Evolutionary conservation across 2,329 filamentous ascomycete genomes (phyloP).

Genomic region (Corynespora cassiicola): DNA sequence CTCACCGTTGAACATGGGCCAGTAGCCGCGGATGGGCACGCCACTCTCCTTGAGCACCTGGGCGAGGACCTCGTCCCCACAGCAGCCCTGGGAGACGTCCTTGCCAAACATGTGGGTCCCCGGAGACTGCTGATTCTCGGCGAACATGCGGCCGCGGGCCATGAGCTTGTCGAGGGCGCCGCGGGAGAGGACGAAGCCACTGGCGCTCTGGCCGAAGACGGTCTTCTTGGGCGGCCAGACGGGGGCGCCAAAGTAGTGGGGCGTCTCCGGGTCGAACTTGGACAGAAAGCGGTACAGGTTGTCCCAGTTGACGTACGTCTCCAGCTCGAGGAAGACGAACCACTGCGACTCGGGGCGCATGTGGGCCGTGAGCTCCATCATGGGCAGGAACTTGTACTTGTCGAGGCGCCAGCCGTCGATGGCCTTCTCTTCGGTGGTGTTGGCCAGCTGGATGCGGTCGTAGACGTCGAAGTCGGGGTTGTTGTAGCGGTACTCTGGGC

Average conservation of each 20-base stretch:
- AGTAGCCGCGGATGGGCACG: slow-evolving; percentile 45
- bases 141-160: slow-evolving; percentile 45
- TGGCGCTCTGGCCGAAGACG: slow-evolving; percentile 52
- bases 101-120: slow-evolving; percentile 46
- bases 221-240: slow-evolving; percentile 42
- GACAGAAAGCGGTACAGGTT: slow-evolving; percentile 49
- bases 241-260: slow-evolving; percentile 50
- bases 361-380: slow-evolving; percentile 58
- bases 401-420: slow-evolving; percentile 61
- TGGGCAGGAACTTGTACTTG: slow-evolving; percentile 65
- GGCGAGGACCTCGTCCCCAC: slow-evolving; percentile 46
- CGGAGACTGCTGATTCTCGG: slow-evolving; percentile 36
- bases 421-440: slow-evolving; percentile 50
- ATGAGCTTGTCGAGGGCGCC: slow-evolving; percentile 56
- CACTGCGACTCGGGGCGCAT: slow-evolving; percentile 39
- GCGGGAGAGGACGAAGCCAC: slow-evolving; percentile 52
- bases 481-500: slow-evolving; percentile 44
- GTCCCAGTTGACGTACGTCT: slow-evolving; percentile 47
- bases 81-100: slow-evolving; percentile 41
- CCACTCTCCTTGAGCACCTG: slow-evolving; percentile 46
- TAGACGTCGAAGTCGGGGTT: slow-evolving; percentile 61
- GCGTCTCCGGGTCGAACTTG: slow-evolving; percentile 41
- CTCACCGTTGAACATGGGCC: slow-evolving; percentile 55
- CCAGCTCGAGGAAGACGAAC: slow-evolving; percentile 47
- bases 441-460: slow-evolving; percentile 49